Base-by-base conservation (phyloP, 2,329 filamentous ascomycete genomes). In the Cladosporium sp. region DNA sequence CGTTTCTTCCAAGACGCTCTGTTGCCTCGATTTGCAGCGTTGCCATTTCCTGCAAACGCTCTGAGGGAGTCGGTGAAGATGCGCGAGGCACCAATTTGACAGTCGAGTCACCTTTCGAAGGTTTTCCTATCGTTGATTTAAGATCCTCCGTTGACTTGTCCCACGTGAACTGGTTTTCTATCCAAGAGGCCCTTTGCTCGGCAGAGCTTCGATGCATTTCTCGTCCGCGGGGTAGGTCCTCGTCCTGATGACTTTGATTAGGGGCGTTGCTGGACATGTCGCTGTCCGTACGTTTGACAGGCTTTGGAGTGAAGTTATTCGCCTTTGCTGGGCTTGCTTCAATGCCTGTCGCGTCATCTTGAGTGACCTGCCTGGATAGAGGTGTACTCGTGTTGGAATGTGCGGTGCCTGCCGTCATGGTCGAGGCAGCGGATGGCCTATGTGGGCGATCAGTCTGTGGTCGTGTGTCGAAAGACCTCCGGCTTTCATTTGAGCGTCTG, bases 211-310 rank as follows among this genome's bases (percentile, higher is more conserved):
- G 78, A 54, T 94, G 84, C 6, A 94, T 69, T 29, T 79, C 78
- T 65, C 93, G 88, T 12, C 92, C 92, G 54, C 92, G 81, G 1
- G 93, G 92, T 25, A 97, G 74, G 1, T 39, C 46, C 13, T 38
- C 51, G 9, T 22, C 33, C 25, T 35, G 47, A n/a, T 18, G 16
- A 4, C 6, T 33, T 15, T 35, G 29, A 19, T 13, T 40, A 12
- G 39, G 19, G 49, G 16, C 13, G 12, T 19, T 38, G 13, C 38
- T 43, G 12, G 40, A 43, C 32, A 50, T 18, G 12, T 50, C 47
- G 18, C 47, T 43, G n/a, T 42, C 47, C 4, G 33, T 38, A 19
- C 40, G 47, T 19, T 50, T 38, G 16, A 50, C 18, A 11, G 62
- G 20, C n/a, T 38, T 51, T 12, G 54, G 54, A 19, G 48, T 58